phyloP scores from a whole-genome alignment of 805 yeast genomes.

The Candida nemodendra region DNA sequence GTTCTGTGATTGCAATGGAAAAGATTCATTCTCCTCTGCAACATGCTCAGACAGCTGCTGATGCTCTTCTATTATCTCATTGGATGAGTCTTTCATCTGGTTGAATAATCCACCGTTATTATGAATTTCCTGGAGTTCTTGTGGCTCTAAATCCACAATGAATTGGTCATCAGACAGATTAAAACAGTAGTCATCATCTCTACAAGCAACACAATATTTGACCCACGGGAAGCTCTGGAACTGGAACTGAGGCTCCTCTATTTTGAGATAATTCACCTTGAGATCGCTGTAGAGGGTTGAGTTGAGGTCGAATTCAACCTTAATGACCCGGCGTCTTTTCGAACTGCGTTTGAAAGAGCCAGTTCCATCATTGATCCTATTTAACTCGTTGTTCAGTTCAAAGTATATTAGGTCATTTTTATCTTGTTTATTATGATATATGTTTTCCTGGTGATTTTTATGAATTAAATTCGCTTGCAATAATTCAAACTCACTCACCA shows the following conservation, averaged over 20 bases:
- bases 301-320: slow-evolving; percentile 55
- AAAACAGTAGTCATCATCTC: slow-evolving; percentile 29
- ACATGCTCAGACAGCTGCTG: background rate
- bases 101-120: too few species aligned
- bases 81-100: slow-evolving; percentile 1
- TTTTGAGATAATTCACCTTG: slow-evolving; percentile 62
- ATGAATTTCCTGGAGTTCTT: slow-evolving; percentile 1
- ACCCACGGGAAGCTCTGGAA: slow-evolving; percentile 74
- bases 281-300: slow-evolving; percentile 64
- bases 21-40: background rate
- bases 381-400: slow-evolving; percentile 30
- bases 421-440: slow-evolving; percentile 30
- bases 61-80: background rate
- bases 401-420: slow-evolving; percentile 33
- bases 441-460: slow-evolving; percentile 18
- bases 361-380: slow-evolving; percentile 38
- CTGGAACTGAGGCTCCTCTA: slow-evolving; percentile 61
- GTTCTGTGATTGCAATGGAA: background rate
- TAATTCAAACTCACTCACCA: slow-evolving; percentile 36
- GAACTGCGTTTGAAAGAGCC: slow-evolving; percentile 3
- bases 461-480: slow-evolving; percentile 17
- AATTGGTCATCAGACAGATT: slow-evolving; percentile 26
- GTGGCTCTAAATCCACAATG: slow-evolving; percentile 10
- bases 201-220: slow-evolving; percentile 48
- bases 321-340: slow-evolving; percentile 6